Evolutionary conservation across 805 yeast species (phyloP), one percentile per base, ranked within the genome.

Genomic region (Candida germanica): DNA sequence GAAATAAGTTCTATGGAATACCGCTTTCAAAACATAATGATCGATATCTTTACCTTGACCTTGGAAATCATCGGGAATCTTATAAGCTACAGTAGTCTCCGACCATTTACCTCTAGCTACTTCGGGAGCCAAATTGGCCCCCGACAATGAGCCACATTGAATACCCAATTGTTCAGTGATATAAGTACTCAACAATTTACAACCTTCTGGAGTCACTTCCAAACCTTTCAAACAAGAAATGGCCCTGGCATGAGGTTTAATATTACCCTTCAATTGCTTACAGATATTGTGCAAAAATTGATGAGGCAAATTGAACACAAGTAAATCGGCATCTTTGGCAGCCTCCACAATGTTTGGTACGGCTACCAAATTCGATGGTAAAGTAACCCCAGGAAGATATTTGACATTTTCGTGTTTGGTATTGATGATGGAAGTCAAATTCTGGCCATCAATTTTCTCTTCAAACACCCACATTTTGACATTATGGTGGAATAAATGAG

Each of bases 391-490:
- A 1, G 73, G 72, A 40, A 68, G 51, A 46, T 68, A 68, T 51
- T 61, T 66, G 43, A 66, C 70, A 49, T 68, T 68, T 48, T 66
- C 69, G 46, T 66, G 71, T 40, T 61, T 52, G 29, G 58, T 44
- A 51, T 68, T 68, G 47, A 68, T 68, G 49, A 68, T 66, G 23
- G 62, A 66, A 23, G 71, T 64, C 54, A 68, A 62, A 37, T 66
- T 66, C 42, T 48, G 42, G 29, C 71, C 73, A 42, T 64, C 56
- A 30, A 68, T 48, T 35, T 58, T 51, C 42, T 68, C 73, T 47
- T 68, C 66, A 43, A 54, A 63, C 11, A 68, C 73, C 73, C 73
- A 68, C 73, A 68, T 67, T 39, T 65, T 56, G 26, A 68, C 71
- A 29, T 61, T 49, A 35, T 53, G 60, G 16, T 48, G 47, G 50